Base-by-base conservation (phyloP, 352 stramenopile genomes). In the Peronospora tabacina region DNA sequence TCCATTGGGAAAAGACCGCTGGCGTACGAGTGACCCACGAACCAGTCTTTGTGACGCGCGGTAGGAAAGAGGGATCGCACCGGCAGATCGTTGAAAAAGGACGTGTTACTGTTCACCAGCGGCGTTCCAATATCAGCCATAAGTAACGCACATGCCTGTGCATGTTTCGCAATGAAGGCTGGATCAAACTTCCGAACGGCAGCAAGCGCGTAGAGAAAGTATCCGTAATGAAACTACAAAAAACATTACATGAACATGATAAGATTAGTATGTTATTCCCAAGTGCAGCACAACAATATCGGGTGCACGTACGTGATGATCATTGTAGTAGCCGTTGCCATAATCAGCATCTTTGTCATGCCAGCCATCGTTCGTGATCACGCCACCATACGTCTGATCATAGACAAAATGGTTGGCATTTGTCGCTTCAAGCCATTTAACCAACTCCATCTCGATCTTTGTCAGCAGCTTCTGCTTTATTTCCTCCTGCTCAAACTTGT, bases 41-140 rank as follows among this genome's bases (percentile, higher is more conserved):
- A 99, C 84, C 91, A 98, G 48, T 97, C 94, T 68, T 97, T 97
- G 62, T 98, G 90, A 11, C 95, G 71, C 20, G 90, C 81, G 5
- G 87, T 68, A 6, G 93, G 90, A 47, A 86, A 98, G 72, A 86
- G 66, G 24, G 68, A 46, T 20, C 56, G 61, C 9, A 68, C 68
- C 0, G 73, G 73, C 7, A 87, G 64, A 44, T 75, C 59, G 29
- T 61, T 52, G 30, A 84, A 72, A 58, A 87, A 86, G 24, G 63
- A 52, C 7, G 73, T 81, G 7, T 68, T 44, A 24, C 49, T 60
- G 33, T 61, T 50, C n/a, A 72, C 38, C 11, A 85, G 43, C 8
- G 76, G 76, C 7, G 76, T 70, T 13, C 71, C 77, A 52, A 89
- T 86, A 56, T 91, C 81, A 1, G 70, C 75, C 12, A 91, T 49